A percentile compares a stretch with the other conserved stretches of the same genome.
These are phyloP conservation scores for Omphalotus guepiniiformis DNA, from an alignment of 768 basidiomycete genomes.

Conservation along the genomic window DNA sequence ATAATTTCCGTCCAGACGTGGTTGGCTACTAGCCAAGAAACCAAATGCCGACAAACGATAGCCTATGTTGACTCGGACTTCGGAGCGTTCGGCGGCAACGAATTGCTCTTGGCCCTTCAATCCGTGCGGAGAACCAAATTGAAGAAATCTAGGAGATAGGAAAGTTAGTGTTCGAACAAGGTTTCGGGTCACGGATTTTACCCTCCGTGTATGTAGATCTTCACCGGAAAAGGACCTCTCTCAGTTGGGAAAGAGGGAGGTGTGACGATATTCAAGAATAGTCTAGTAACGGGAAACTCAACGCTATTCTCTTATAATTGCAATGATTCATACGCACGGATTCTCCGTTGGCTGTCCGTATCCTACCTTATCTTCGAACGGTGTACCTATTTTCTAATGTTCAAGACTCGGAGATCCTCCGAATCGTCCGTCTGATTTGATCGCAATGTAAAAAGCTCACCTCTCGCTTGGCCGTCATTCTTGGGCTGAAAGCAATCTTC, in stretches of 20 bases:
- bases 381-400: too few species aligned
- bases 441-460: conserved; percentile 20
- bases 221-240: conserved; percentile 50
- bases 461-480: conserved; percentile 61
- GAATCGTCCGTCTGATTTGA: neutral
- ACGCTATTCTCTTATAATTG: too few species aligned
- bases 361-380: conserved; percentile 59
- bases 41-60: conserved; percentile 77
- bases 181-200: conserved; percentile 22
- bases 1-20: conserved; percentile 65
- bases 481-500: conserved; percentile 58
- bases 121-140: conserved; percentile 72
- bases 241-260: conserved; percentile 49
- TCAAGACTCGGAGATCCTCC: neutral
- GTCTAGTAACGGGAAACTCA: too few species aligned
- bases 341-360: conserved; percentile 67
- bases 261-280: conserved; percentile 62
- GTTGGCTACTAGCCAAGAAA: conserved; percentile 64
- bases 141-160: conserved; percentile 52
- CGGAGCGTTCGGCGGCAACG: conserved; percentile 55
- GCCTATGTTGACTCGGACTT: conserved; percentile 75
- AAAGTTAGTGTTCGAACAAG: neutral
- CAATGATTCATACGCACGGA: conserved; percentile 39
- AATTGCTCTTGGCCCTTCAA: conserved; percentile 62
- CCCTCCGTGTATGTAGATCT: conserved; percentile 78